These are phyloP conservation scores for Priceomyces carsonii DNA, from an alignment of 805 yeast genomes.

Conservation along the genomic window DNA sequence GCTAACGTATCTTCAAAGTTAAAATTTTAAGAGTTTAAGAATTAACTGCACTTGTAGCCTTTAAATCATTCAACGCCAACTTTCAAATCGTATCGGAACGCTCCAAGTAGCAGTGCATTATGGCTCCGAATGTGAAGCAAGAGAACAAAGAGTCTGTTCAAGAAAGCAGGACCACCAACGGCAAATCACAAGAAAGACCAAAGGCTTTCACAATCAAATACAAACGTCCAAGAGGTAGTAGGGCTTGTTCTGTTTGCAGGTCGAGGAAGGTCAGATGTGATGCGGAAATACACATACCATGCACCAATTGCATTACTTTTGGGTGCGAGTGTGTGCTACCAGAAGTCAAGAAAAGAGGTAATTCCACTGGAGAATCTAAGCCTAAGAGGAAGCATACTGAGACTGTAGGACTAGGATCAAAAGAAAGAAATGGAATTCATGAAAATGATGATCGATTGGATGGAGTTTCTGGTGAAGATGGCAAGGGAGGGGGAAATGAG, in stretches of 20 bases:
- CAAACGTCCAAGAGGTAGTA: slow-evolving; percentile 60
- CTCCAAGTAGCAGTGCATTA: too few species aligned
- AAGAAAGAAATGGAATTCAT: too few species aligned
- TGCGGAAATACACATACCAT: slow-evolving; percentile 53
- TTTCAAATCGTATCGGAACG: too few species aligned
- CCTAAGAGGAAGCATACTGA: slow-evolving; percentile 12
- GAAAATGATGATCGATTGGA: background rate
- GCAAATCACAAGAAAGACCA: slow-evolving; percentile 26
- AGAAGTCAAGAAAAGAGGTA: slow-evolving; percentile 50
- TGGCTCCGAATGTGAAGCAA: slow-evolving; percentile 17
- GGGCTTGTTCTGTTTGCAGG: slow-evolving; percentile 80
- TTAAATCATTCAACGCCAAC: too few species aligned
- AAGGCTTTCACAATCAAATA: slow-evolving; percentile 48
- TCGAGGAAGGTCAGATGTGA: slow-evolving; percentile 81
- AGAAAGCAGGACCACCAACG: background rate
- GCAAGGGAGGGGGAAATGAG: slow-evolving; percentile 19
- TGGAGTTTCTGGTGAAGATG: background rate
- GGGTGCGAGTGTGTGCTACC: slow-evolving; percentile 73
- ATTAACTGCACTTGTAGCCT: too few species aligned
- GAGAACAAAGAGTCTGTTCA: slow-evolving; percentile 6
- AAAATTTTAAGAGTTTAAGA: too few species aligned
- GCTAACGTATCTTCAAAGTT: too few species aligned
- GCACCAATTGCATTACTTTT: slow-evolving; percentile 64
- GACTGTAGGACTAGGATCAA: background rate
- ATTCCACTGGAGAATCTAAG: slow-evolving; percentile 18